Percentiles rank a stretch among this genome's conserved stretches.
Conservation (phyloP, 2,329 filamentous ascomycete species). For the Ciborinia camelliae region DNA sequence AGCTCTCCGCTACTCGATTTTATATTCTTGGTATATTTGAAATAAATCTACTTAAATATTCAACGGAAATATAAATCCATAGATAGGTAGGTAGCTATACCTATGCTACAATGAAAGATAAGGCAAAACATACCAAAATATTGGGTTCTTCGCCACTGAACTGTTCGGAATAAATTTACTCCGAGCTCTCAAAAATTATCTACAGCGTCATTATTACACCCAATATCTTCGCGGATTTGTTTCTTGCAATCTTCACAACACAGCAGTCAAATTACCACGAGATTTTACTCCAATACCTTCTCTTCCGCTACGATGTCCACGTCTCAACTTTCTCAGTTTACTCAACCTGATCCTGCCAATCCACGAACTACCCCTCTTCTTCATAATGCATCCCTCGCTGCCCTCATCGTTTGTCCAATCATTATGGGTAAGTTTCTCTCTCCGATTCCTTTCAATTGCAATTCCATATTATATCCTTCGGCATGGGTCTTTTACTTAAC, state of each 20-base stretch:
- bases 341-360: constrained; percentile 2
- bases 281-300: neutral
- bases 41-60: too few relatives aligned
- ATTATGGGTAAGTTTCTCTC: constrained; percentile 39
- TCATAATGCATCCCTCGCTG: constrained; percentile 41
- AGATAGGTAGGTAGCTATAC: too few relatives aligned
- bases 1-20: too few relatives aligned
- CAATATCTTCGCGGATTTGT: neutral
- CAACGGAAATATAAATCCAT: too few relatives aligned
- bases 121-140: neutral
- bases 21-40: too few relatives aligned
- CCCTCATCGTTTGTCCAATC: constrained; percentile 51
- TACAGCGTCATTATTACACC: neutral
- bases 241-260: neutral
- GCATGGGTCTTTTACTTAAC: too few relatives aligned
- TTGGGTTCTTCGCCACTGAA: neutral
- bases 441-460: neutral
- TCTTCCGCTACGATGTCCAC: constrained; percentile 1
- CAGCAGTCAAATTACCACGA: neutral
- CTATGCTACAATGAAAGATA: too few relatives aligned
- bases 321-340: neutral
- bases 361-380: constrained; percentile 23
- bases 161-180: constrained; percentile 3
- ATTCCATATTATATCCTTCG: neutral
- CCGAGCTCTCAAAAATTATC: constrained; percentile 1